phyloP scores from a whole-genome alignment of 805 yeast genomes.

The Ogataea wickerhamii region DNA sequence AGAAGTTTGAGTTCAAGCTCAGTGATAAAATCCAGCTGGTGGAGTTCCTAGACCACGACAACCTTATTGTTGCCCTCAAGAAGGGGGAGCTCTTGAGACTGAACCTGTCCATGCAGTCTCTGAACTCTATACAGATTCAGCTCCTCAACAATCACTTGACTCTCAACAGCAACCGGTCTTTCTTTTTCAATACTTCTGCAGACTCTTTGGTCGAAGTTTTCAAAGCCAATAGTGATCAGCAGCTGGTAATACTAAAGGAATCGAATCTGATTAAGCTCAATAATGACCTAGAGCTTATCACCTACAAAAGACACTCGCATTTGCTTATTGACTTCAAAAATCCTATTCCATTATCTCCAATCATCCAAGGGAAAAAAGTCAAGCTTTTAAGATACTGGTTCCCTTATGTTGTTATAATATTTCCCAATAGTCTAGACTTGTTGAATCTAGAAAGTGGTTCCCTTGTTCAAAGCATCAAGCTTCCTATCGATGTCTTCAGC shows the following conservation, averaged over 20 bases:
- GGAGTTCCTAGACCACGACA: conserved; percentile 24
- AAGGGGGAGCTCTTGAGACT: conserved; percentile 24
- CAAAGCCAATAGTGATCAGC: conserved; percentile 24
- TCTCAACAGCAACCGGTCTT: conserved; percentile 8
- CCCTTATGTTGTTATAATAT: conserved; percentile 37
- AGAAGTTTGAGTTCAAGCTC: conserved; percentile 24
- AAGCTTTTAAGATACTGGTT: conserved; percentile 32
- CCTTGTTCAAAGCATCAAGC: conserved; percentile 30
- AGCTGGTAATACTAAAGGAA: conserved; percentile 27
- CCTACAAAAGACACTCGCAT: conserved; percentile 13
- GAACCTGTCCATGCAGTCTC: conserved; percentile 12
- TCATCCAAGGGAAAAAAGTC: conserved; percentile 23
- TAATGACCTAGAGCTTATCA: conserved; percentile 22
- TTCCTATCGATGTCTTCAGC: conserved; percentile 4
- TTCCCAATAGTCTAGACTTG: conserved; percentile 34
- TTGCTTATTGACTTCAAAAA: conserved; percentile 19
- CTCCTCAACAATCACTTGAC: conserved; percentile 15
- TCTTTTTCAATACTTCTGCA: conserved; percentile 19
- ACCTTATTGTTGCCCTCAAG: conserved; percentile 20
- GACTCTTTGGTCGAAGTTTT: conserved; percentile 18
- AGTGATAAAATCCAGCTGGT: conserved; percentile 23
- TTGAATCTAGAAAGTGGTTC: conserved; percentile 36
- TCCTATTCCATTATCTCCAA: conserved; percentile 14
- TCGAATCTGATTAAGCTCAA: conserved; percentile 22
- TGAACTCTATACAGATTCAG: conserved; percentile 23